Conservation (phyloP, 805 yeast species). For the Candida andamanensis region DNA sequence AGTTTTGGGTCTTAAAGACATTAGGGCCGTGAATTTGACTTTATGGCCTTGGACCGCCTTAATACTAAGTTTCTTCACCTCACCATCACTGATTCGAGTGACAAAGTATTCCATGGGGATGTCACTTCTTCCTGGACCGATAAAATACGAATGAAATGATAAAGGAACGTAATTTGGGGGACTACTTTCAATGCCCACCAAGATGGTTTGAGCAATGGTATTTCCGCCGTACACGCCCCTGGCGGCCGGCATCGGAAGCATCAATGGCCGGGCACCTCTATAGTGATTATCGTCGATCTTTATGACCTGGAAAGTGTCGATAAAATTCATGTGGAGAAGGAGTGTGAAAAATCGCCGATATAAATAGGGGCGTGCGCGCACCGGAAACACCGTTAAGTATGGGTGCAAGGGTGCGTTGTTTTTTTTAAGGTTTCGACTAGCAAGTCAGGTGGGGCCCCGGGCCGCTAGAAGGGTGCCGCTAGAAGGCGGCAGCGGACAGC, state of each 20-base stretch:
- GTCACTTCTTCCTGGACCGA: constrained; percentile 47
- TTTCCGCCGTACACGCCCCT: constrained; percentile 72
- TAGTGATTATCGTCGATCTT: constrained; percentile 22
- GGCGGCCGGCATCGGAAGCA: constrained; percentile 40
- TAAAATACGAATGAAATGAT: constrained; percentile 59
- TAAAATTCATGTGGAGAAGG: too few relatives aligned
- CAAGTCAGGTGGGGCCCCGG: too few relatives aligned
- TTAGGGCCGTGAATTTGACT: constrained; percentile 47
- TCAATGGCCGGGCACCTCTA: constrained; percentile 30
- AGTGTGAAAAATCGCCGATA: too few relatives aligned
- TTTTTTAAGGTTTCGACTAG: too few relatives aligned
- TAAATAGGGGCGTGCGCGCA: too few relatives aligned
- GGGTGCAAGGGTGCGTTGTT: too few relatives aligned
- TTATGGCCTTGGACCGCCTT: constrained; percentile 49
- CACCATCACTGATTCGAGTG: constrained; percentile 42
- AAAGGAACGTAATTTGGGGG: constrained; percentile 41
- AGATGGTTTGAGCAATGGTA: constrained; percentile 57
- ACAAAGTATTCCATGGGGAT: constrained; percentile 52
- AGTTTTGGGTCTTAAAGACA: constrained; percentile 31
- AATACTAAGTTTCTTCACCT: constrained; percentile 49
- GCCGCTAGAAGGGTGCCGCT: too few relatives aligned
- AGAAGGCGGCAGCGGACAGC: too few relatives aligned
- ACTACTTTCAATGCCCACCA: constrained; percentile 52
- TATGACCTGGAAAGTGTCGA: constrained; percentile 27
- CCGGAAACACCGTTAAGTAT: too few relatives aligned